Evolutionary conservation across 2,329 filamentous ascomycete genomes (phyloP).

Genomic region (Beauveria sp.): DNA sequence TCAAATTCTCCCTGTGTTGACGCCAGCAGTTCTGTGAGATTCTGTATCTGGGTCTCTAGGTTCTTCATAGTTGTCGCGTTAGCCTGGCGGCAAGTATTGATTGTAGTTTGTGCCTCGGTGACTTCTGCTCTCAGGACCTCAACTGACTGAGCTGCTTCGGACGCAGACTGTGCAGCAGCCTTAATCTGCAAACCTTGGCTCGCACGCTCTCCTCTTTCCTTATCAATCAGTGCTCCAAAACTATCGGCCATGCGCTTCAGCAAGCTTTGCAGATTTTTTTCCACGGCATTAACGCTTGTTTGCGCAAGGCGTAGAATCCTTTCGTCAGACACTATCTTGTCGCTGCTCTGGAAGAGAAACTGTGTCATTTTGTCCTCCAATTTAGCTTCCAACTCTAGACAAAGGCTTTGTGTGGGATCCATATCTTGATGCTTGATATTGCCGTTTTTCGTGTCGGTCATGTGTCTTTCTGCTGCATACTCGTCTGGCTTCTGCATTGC

Average conservation of each 20-base stretch:
- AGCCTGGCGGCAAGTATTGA: background rate
- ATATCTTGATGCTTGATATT: background rate
- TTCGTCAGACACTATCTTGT: background rate
- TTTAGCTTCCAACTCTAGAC: background rate
- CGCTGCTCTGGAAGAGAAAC: background rate
- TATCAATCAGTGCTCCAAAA: slow-evolving; percentile 15
- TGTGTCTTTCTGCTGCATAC: background rate
- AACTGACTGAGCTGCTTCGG: background rate
- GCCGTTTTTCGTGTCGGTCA: background rate
- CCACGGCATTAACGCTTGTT: background rate
- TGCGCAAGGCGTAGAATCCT: background rate
- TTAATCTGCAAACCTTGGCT: slow-evolving; percentile 12
- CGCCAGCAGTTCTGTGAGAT: background rate
- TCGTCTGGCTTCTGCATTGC: background rate
- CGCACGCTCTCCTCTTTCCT: slow-evolving; percentile 14
- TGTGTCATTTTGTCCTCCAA: background rate
- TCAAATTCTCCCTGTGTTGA: background rate
- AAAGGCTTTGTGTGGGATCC: background rate
- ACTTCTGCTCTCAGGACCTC: background rate
- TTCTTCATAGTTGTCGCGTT: background rate
- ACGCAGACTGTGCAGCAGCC: background rate
- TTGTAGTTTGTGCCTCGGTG: background rate
- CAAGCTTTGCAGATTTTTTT: background rate
- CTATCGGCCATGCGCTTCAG: background rate
- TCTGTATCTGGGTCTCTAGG: background rate